These are phyloP conservation scores for Cladosporium sp. DNA, from an alignment of 2,329 filamentous ascomycete genomes.

Conservation along the genomic window DNA sequence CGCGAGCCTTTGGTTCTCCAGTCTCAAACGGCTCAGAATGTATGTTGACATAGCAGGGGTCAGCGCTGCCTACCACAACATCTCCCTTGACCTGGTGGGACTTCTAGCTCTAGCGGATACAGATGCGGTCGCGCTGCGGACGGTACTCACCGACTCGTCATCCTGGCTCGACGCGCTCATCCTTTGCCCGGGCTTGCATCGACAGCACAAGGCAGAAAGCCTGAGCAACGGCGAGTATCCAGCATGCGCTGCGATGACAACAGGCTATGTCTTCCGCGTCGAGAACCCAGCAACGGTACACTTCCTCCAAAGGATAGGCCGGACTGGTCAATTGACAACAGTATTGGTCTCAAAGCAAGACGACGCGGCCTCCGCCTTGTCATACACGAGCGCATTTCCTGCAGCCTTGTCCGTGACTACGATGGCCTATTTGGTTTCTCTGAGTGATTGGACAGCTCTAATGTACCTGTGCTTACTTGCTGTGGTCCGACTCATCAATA, in stretches of 20 bases:
- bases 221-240: conserved; percentile 40
- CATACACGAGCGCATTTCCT: background rate
- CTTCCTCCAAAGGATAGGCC: conserved; percentile 37
- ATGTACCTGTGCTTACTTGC: conserved; percentile 45
- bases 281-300: conserved; percentile 50
- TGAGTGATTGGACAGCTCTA: conserved; percentile 40
- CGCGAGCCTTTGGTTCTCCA: too few species aligned
- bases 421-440: conserved; percentile 8
- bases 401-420: conserved; percentile 10
- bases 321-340: conserved; percentile 25
- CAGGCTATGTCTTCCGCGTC: conserved; percentile 38
- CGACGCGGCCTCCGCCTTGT: background rate
- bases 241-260: conserved; percentile 39
- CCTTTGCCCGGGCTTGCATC: conserved; percentile 55
- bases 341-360: conserved; percentile 14
- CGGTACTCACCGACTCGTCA: conserved; percentile 50
- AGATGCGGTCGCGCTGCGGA: conserved; percentile 50
- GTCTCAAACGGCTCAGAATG: too few species aligned
- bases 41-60: too few species aligned
- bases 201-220: conserved; percentile 50
- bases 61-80: too few species aligned
- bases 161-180: conserved; percentile 52
- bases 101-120: conserved; percentile 56
- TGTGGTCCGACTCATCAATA: conserved; percentile 50
- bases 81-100: conserved; percentile 27